These are phyloP conservation scores for Eucommia ulmoides DNA, from an alignment of 257 asterid species.

Conservation along the genomic window DNA sequence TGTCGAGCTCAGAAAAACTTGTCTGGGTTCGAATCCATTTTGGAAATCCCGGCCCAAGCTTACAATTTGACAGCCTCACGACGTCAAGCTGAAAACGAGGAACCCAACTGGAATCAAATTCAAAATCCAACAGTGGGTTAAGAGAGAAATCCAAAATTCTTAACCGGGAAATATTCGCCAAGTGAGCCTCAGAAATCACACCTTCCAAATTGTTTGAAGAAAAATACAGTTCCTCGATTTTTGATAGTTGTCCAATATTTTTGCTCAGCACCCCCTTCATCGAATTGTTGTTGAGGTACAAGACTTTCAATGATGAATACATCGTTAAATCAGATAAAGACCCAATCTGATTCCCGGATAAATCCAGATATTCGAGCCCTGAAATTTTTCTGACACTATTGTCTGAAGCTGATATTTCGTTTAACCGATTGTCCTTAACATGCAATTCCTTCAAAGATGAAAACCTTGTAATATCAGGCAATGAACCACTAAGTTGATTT, in stretches of 20 bases:
- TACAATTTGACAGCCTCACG: background rate
- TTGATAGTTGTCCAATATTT: background rate
- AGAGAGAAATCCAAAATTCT: background rate
- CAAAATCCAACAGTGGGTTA: background rate
- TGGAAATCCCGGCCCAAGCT: background rate
- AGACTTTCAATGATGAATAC: too few relatives aligned
- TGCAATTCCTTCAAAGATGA: background rate
- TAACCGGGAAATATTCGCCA: background rate
- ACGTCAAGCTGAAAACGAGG: background rate
- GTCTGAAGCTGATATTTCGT: too few relatives aligned
- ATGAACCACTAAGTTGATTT: too few relatives aligned
- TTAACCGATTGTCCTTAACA: background rate
- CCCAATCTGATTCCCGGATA: background rate
- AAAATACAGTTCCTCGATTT: background rate
- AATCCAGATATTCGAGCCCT: too few relatives aligned
- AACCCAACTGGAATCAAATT: background rate
- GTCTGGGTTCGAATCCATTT: background rate
- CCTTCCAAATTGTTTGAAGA: background rate
- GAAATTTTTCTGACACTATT: too few relatives aligned
- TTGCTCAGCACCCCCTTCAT: too few relatives aligned
- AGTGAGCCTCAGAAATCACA: background rate
- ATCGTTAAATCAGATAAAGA: too few relatives aligned
- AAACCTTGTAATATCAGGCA: too few relatives aligned
- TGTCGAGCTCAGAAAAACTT: background rate
- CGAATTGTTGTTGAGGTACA: too few relatives aligned